These are phyloP conservation scores for Daedaleopsis sinensis DNA, from an alignment of 768 basidiomycete species.

Conservation along the genomic window DNA sequence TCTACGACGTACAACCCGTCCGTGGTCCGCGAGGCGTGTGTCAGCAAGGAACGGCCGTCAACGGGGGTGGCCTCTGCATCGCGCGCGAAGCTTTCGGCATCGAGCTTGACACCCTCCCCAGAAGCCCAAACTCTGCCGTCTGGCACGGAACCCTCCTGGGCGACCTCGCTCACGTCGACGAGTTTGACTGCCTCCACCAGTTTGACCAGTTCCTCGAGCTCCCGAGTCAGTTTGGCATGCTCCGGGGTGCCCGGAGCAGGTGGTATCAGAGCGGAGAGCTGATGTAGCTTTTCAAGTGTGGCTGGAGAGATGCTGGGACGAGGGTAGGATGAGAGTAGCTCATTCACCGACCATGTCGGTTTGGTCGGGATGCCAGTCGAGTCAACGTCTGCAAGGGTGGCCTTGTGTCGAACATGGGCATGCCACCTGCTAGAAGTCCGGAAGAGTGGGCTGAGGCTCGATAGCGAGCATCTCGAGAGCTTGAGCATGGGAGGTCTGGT, in stretches of 20 bases:
- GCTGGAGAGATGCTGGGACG: constrained; percentile 58
- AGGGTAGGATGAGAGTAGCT: constrained; percentile 78
- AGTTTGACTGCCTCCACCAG: constrained; percentile 83
- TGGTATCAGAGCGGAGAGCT: constrained; percentile 72
- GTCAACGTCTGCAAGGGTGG: constrained; percentile 41
- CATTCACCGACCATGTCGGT: constrained; percentile 82
- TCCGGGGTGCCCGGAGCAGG: constrained; percentile 61
- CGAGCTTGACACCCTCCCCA: constrained; percentile 38
- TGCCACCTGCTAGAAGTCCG: not conserved
- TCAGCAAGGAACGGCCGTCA: constrained; percentile 15
- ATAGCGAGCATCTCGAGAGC: not conserved
- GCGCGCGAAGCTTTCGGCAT: constrained; percentile 13
- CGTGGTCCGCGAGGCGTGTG: constrained; percentile 18
- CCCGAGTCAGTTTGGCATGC: constrained; percentile 51
- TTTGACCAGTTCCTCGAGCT: constrained; percentile 71
- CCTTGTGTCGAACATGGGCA: constrained; percentile 8
- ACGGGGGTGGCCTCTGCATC: not conserved
- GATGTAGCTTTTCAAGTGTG: constrained; percentile 66
- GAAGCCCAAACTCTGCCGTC: constrained; percentile 48
- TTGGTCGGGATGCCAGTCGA: constrained; percentile 61
- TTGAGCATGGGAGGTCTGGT: constrained; percentile 15
- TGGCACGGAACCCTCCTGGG: constrained; percentile 30
- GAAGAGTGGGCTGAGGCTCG: not conserved
- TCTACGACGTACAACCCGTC: constrained; percentile 25
- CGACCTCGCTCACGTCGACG: constrained; percentile 41